These are phyloP conservation scores for Garcia nutans DNA, from an alignment of 345 rosid genomes.

Conservation along the genomic window DNA sequence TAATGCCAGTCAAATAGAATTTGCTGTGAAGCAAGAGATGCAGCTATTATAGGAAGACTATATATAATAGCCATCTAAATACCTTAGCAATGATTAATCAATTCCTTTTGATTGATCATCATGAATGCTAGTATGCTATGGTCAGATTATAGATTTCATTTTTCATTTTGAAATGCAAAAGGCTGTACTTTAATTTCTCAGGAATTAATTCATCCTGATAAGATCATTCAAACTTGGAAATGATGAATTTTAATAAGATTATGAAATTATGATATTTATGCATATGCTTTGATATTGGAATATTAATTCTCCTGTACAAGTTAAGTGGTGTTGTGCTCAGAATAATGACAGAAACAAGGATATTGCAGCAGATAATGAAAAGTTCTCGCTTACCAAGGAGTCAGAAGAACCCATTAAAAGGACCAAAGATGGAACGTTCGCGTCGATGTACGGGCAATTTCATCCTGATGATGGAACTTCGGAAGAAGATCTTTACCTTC, in stretches of 20 bases:
- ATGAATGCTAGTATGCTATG: not conserved
- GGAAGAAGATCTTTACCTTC: slow-evolving; percentile 57
- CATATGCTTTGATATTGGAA: not conserved
- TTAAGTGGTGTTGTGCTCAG: not conserved
- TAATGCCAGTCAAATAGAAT: too few species aligned
- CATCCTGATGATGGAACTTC: slow-evolving; percentile 60
- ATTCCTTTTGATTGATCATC: not conserved
- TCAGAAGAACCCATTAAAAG: slow-evolving; percentile 35
- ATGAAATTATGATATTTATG: too few species aligned
- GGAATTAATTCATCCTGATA: not conserved
- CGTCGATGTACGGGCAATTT: slow-evolving; percentile 38
- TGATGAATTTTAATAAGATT: not conserved
- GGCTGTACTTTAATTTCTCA: not conserved
- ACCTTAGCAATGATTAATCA: too few species aligned
- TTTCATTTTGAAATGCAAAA: not conserved
- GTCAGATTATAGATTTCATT: too few species aligned
- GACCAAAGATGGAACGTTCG: slow-evolving; percentile 32
- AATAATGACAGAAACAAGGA: not conserved
- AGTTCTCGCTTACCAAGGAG: slow-evolving; percentile 26
- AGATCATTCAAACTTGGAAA: not conserved
- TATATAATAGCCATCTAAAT: too few species aligned
- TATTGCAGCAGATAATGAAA: slow-evolving; percentile 34
- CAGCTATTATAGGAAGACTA: too few species aligned
- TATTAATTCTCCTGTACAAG: not conserved
- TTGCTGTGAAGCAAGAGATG: not conserved